Evolutionary conservation across 2,329 filamentous ascomycete species (phyloP).

Genomic region (Aspergillus fumigatiaffinis): DNA sequence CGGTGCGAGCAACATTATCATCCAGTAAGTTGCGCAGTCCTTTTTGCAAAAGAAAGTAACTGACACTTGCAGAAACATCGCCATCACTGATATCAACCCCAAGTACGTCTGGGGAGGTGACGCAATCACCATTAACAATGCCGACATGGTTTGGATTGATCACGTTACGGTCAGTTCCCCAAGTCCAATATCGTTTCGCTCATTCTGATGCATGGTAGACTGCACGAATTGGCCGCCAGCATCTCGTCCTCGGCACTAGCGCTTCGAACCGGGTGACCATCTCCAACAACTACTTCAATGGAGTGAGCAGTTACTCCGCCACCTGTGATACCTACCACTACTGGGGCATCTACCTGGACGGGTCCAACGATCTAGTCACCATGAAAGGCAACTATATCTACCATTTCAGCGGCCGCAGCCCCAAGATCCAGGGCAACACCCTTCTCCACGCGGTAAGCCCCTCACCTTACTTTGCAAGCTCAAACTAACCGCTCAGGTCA

Average conservation of each 20-base stretch:
- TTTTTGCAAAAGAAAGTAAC: not conserved
- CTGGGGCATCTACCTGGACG: slow-evolving; percentile 57
- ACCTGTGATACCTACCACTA: slow-evolving; percentile 58
- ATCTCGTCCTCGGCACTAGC: slow-evolving; percentile 55
- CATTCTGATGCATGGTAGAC: slow-evolving; percentile 31
- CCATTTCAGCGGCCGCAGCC: slow-evolving; percentile 54
- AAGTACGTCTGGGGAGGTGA: slow-evolving; percentile 59
- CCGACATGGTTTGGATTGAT: slow-evolving; percentile 47
- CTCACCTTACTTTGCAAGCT: not conserved
- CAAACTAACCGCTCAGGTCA: slow-evolving; percentile 24
- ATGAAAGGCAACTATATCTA: slow-evolving; percentile 60
- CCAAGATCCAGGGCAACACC: slow-evolving; percentile 55
- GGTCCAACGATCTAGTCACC: slow-evolving; percentile 54
- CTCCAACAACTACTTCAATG: slow-evolving; percentile 58
- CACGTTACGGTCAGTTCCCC: slow-evolving; percentile 40
- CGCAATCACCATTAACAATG: slow-evolving; percentile 50
- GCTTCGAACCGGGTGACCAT: slow-evolving; percentile 56
- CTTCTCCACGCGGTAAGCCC: slow-evolving; percentile 50
- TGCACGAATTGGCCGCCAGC: slow-evolving; percentile 56
- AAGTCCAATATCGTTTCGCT: not conserved
- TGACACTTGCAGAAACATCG: slow-evolving; percentile 40
- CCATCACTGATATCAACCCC: slow-evolving; percentile 55
- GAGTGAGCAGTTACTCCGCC: slow-evolving; percentile 51
- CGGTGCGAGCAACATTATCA: slow-evolving; percentile 54
- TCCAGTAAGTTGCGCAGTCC: slow-evolving; percentile 36